Base-by-base conservation (phyloP, 176 grass and related monocot genomes). In the Saccharum spontaneum region DNA sequence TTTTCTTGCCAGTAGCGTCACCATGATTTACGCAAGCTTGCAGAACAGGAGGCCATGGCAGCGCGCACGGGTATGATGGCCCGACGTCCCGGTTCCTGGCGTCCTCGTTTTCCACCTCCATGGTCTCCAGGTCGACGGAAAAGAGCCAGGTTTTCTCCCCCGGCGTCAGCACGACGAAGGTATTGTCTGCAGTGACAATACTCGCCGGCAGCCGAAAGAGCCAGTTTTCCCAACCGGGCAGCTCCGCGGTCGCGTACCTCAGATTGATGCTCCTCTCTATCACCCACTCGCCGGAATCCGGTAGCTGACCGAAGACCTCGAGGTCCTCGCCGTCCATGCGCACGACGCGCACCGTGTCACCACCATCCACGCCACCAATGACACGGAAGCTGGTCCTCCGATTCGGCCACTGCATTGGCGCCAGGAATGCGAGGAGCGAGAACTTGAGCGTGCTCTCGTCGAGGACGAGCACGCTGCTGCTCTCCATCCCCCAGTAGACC, bases 401-500 rank as follows among this genome's bases (percentile, higher is more conserved):
- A 30, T 69, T 10, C 30, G 11, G 26, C 64, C 18, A 45, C 60
- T 1, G 59, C 76, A 79, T 46, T 24, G 26, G 28, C 10, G 8
- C 12, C 4, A 45, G 44, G 18, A 81, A 37, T 0, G 5, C 2
- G 63, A 54, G 15, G 45, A 34, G 10, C 10, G 64, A 69, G 79
- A 81, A 69, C 44, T 31, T 16, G 64, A 16, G 41, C 18, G 79
- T 81, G 43, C 3, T 7, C 28, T 68, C 62, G 79, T 81, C 45
- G 12, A 69, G 64, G 0, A 81, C 64, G 5, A 69, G 79, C 44
- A 69, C 44, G n/a, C 38, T 17, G 57, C n/a, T 59, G n/a, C 3
- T 30, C 37, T 62, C 76, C 22, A 11, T 33, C 5, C 64, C 28
- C 79, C 79, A 81, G 44, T 39, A 81, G 79, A 54, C 48, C 64